A percentile compares a stretch with the other conserved stretches of the same genome.
phyloP scores from a whole-genome alignment of 148 eudicot species.

The Amaranthus hypochondriacus region DNA sequence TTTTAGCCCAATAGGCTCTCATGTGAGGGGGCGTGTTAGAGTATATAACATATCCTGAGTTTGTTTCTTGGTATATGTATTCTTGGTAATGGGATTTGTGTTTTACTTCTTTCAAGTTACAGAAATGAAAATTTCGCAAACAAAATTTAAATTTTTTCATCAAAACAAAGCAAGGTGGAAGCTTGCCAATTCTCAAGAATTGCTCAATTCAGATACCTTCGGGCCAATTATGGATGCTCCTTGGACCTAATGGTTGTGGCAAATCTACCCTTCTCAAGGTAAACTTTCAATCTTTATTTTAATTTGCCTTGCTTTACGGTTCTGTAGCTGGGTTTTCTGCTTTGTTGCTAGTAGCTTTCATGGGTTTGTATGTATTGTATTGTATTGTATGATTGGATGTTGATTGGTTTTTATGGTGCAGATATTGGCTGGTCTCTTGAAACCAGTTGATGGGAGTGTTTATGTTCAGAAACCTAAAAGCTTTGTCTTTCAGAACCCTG shows the following conservation, averaged over 20 bases:
- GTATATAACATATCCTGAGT: too few relatives aligned
- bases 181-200: conserved; percentile 54
- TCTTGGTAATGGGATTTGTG: background rate
- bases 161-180: conserved; percentile 37
- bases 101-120: background rate
- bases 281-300: background rate
- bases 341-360: background rate
- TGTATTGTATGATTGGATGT: background rate
- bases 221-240: conserved; percentile 97
- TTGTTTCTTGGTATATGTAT: too few relatives aligned
- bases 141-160: conserved; percentile 58
- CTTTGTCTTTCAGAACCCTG: conserved; percentile 95
- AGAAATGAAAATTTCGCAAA: conserved; percentile 40
- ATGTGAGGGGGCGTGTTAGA: too few relatives aligned
- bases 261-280: conserved; percentile 95
- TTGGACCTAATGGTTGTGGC: conserved; percentile 95
- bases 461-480: conserved; percentile 73
- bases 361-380: background rate
- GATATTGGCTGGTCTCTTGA: conserved; percentile 87
- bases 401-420: conserved; percentile 25
- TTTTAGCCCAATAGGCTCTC: too few relatives aligned
- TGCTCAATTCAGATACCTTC: conserved; percentile 74
- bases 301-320: background rate
- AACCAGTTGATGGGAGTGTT: conserved; percentile 59
- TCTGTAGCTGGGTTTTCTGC: background rate